These are phyloP conservation scores for Russula lepida DNA, from an alignment of 768 basidiomycete species.

Conservation along the genomic window DNA sequence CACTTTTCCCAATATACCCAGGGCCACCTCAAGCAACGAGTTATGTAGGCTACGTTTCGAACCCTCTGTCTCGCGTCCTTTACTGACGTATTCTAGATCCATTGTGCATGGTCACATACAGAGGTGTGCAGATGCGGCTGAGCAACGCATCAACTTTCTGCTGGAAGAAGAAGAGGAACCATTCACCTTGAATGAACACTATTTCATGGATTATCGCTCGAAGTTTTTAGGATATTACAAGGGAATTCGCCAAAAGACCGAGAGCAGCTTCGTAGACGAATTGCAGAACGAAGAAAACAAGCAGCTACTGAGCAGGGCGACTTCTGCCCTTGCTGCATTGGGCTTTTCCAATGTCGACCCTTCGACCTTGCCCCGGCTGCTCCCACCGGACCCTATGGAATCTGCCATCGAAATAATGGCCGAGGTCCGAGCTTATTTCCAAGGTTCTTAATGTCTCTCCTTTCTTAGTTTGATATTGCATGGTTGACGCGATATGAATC, in stretches of 20 bases:
- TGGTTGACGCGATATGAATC: not conserved
- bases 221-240: slow-evolving; percentile 48
- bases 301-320: slow-evolving; percentile 21
- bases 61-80: not conserved
- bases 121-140: not conserved
- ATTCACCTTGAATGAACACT: slow-evolving; percentile 23
- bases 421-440: slow-evolving; percentile 62
- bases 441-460: slow-evolving; percentile 38
- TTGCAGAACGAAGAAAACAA: slow-evolving; percentile 9
- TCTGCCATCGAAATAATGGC: slow-evolving; percentile 59
- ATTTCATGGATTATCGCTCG: slow-evolving; percentile 28
- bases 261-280: not conserved
- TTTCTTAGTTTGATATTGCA: not conserved
- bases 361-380: slow-evolving; percentile 39
- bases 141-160: slow-evolving; percentile 7
- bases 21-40: slow-evolving; percentile 18
- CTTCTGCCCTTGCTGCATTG: too few species aligned
- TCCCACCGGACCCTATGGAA: slow-evolving; percentile 45
- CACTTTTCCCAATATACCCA: slow-evolving; percentile 22
- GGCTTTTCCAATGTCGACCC: slow-evolving; percentile 19
- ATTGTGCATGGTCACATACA: slow-evolving; percentile 11
- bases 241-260: slow-evolving; percentile 15
- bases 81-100: not conserved
- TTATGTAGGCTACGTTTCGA: slow-evolving; percentile 14
- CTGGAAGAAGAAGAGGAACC: slow-evolving; percentile 17